Evolutionary conservation across 1,139 yeast species (phyloP), one percentile per base, ranked within the genome.

Genomic region (Yamadazyma friedrichii): DNA sequence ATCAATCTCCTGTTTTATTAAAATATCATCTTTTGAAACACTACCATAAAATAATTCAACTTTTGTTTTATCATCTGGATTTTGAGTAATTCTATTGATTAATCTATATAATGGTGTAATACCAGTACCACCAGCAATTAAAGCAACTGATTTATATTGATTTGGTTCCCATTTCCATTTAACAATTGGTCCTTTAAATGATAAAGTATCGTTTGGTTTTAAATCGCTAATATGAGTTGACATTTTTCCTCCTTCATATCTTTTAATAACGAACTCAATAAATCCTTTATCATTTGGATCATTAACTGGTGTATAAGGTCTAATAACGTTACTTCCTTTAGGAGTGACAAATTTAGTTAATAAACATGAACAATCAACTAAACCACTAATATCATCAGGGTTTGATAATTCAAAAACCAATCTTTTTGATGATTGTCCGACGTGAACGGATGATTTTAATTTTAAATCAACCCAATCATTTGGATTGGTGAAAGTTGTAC

Each of bases 91-190:
- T 40, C 89, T 89, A 53, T 83, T 80, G 53, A 89, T 76, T 59
- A 89, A 85, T 70, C 89, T 96, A 65, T 82, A 86, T 82, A 91
- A 87, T 54, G 98, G 98, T 26, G 97, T 86, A 56, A 89, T 86
- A 53, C 96, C 97, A 35, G 95, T 86, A 58, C 98, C 98, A 54
- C 96, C 96, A 33, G 96, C 96, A 52, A 93, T 82, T 89, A 93
- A 89, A 43, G 85, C 86, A 52, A 88, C 78, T 42, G 78, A 75
- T 46, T 78, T 71, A 49, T 81, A 84, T 78, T 86, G 84, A 63
- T 88, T 88, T 53, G 95, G 88, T 58, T 79, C 78, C 91, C 95
- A 88, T 61, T 85, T 81, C 88, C 94, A 91, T 75, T 94, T 94
- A 55, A 78, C 76, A 56, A 89, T 78, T 52, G 98, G 98, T 32